Base-by-base conservation (phyloP, 2,329 filamentous ascomycete species). In the Dothiorella sarmentorum region DNA sequence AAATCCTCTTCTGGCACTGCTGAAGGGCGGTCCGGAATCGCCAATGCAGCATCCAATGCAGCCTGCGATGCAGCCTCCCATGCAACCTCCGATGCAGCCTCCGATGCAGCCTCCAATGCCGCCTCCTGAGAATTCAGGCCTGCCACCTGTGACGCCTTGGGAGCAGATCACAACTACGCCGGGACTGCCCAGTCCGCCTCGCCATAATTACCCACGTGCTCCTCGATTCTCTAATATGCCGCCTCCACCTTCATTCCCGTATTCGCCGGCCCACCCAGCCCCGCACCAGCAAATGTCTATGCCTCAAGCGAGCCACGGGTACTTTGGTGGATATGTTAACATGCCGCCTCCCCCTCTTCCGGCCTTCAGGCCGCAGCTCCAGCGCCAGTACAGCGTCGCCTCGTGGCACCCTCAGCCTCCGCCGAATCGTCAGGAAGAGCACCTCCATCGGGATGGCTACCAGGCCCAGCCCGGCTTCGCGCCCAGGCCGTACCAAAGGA, bases 161-260 rank as follows among this genome's bases (percentile, higher is more conserved):
- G 82, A 87, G 13, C 81, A 84, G 61, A 75, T 77, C 17, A 72
- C 77, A 52, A 68, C 71, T 4, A 77, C 81, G 24, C 76, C 80
- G 20, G 68, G 79, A 26, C 79, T 82, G 66, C 83, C 85, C 13
- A 76, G 74, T 38, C 83, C 81, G 40, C 84, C 85, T 6, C 84
- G 85, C 49, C 67, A 75, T 29, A 75, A 76, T 44, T 80, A 84
- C 66, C 79, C 82, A 58, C 80, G 82, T 52, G 76, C 80, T 38
- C 79, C 80, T 15, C 77, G 79, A 10, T 71, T 78, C 53, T 74
- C 74, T 37, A 73, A 71, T 52, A 75, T 81, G 62, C 76, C 78
- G 29, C 76, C 76, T 22, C 78, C 80, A 7, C 81, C 80, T 7
- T 71, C 75, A 3, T 83, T 83, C 58, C 75, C 74, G 7, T 70